Conservation (phyloP, 106 monocot species). For the Dactylorhiza incarnata region DNA sequence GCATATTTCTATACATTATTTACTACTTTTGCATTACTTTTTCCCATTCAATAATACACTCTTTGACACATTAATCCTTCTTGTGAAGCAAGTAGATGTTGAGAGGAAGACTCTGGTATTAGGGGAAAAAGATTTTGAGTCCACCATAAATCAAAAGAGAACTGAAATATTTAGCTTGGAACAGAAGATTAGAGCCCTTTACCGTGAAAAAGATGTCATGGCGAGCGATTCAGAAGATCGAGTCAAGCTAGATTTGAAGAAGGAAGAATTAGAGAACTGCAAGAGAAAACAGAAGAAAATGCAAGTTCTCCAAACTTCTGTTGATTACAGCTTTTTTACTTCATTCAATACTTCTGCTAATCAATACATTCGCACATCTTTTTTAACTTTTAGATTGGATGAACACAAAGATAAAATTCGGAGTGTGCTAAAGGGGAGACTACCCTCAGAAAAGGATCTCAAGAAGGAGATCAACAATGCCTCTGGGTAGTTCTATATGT, state of each 20-base stretch:
- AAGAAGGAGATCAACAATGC: slow-evolving; percentile 68
- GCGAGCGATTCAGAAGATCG: slow-evolving; percentile 76
- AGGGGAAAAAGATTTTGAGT: slow-evolving; percentile 63
- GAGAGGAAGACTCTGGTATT: slow-evolving; percentile 67
- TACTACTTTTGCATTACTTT: slow-evolving; percentile 1
- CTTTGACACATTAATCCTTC: neutral
- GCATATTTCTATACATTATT: slow-evolving; percentile 4
- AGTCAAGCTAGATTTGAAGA: slow-evolving; percentile 65
- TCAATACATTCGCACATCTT: neutral
- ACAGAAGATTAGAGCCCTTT: slow-evolving; percentile 58
- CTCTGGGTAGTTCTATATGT: slow-evolving; percentile 40
- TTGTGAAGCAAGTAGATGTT: slow-evolving; percentile 75
- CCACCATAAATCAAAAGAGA: slow-evolving; percentile 55
- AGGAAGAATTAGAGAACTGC: slow-evolving; percentile 61
- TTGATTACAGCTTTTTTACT: neutral
- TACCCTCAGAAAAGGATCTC: slow-evolving; percentile 78
- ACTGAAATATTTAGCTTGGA: slow-evolving; percentile 85
- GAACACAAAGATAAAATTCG: slow-evolving; percentile 69
- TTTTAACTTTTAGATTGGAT: slow-evolving; percentile 64
- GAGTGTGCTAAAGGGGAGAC: slow-evolving; percentile 79
- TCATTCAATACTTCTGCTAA: neutral
- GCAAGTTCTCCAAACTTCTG: slow-evolving; percentile 24
- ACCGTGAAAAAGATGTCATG: slow-evolving; percentile 75
- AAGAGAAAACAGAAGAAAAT: slow-evolving; percentile 66
- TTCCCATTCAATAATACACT: neutral